These are phyloP conservation scores for Deuterostichococcus epilithicus DNA, from an alignment of 139 green algal genomes.

Conservation along the genomic window DNA sequence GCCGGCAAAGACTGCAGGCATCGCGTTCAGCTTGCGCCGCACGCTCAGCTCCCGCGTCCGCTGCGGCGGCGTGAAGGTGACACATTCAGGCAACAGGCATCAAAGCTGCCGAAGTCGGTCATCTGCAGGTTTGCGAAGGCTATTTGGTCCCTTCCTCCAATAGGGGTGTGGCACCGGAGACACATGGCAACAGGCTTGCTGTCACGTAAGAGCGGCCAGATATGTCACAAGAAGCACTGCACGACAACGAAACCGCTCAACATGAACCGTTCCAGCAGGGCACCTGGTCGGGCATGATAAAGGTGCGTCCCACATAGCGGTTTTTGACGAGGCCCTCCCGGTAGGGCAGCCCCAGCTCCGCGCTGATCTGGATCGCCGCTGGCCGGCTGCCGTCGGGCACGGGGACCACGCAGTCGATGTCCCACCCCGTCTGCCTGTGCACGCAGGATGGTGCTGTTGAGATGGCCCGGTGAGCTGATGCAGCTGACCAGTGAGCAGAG, in stretches of 20 bases:
- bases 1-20: conserved; percentile 87
- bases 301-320: conserved; percentile 97
- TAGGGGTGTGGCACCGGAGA: no score
- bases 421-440: conserved; percentile 63
- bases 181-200: no score
- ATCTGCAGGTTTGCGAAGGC: no score
- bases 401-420: conserved; percentile 92
- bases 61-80: conserved; percentile 26
- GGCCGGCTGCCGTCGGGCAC: conserved; percentile 89
- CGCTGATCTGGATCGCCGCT: conserved; percentile 82
- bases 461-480: no score
- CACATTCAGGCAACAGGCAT: background rate
- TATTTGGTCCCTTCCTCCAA: no score
- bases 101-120: no score
- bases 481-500: no score
- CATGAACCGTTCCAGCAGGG: background rate
- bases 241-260: no score
- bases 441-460: no score
- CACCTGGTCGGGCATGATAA: conserved; percentile 97
- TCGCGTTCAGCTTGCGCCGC: conserved; percentile 95
- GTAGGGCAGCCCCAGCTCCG: conserved; percentile 88
- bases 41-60: conserved; percentile 89
- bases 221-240: background rate
- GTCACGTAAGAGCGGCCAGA: no score
- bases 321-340: conserved; percentile 96